phyloP scores from a whole-genome alignment of 345 rosid species.

The Jatropha curcas region DNA sequence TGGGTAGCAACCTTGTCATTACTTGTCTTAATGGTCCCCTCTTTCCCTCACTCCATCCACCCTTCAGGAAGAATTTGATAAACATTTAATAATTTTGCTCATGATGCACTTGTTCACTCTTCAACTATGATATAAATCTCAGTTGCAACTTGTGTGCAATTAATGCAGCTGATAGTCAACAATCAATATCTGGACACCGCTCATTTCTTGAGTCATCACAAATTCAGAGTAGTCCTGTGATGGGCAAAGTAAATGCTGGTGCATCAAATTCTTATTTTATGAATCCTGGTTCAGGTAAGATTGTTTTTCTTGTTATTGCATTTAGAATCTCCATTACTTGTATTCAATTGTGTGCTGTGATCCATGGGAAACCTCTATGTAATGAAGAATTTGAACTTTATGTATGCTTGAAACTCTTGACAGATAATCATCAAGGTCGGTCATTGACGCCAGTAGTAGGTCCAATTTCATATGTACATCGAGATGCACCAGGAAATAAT shows the following conservation, averaged over 20 bases:
- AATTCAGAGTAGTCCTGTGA: slow-evolving; percentile 36
- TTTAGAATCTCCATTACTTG: not conserved
- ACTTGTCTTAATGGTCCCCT: too few species aligned
- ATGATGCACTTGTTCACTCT: slow-evolving; percentile 19
- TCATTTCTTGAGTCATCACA: slow-evolving; percentile 39
- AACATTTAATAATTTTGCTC: not conserved
- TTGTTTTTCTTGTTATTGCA: slow-evolving; percentile 1
- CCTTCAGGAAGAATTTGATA: not conserved
- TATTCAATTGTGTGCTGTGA: slow-evolving; percentile 1
- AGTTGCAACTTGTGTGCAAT: slow-evolving; percentile 24
- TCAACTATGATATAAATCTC: slow-evolving; percentile 14
- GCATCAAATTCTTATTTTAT: slow-evolving; percentile 25
- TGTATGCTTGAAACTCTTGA: slow-evolving; percentile 20
- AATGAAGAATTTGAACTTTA: slow-evolving; percentile 19
- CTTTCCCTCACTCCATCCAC: not conserved
- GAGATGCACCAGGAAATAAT: slow-evolving; percentile 36
- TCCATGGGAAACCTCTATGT: slow-evolving; percentile 5
- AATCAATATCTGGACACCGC: slow-evolving; percentile 42
- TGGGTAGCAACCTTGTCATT: too few species aligned
- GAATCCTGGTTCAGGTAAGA: slow-evolving; percentile 38
- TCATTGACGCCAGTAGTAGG: slow-evolving; percentile 35
- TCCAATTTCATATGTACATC: slow-evolving; percentile 36
- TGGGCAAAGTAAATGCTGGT: slow-evolving; percentile 32
- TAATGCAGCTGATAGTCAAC: slow-evolving; percentile 70
- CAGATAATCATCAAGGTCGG: slow-evolving; percentile 41